Evolutionary conservation across 2,329 filamentous ascomycete species (phyloP).

Genomic region (Aureobasidium musti): DNA sequence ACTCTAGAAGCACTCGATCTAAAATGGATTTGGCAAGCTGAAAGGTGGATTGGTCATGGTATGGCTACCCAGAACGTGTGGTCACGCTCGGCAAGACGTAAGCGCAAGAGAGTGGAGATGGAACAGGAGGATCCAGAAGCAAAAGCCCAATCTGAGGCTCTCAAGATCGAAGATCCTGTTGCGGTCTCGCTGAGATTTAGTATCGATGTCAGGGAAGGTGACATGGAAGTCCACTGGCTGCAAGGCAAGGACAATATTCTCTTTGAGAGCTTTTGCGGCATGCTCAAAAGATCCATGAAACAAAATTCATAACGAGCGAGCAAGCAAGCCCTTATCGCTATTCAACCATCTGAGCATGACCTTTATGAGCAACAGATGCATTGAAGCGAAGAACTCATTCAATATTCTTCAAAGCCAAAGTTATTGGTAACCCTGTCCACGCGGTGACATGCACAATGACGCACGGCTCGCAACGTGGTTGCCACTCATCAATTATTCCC

Average conservation of each 20-base stretch:
- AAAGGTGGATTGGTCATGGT: conserved; percentile 59
- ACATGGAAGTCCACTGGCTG: conserved; percentile 64
- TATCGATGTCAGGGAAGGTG: conserved; percentile 42
- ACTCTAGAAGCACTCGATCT: conserved; percentile 55
- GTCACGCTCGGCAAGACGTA: conserved; percentile 71
- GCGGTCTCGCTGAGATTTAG: conserved; percentile 45
- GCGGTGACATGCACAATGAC: background rate
- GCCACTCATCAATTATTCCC: conserved; percentile 1
- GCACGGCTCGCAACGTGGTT: background rate
- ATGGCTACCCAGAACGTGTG: conserved; percentile 72
- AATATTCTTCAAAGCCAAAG: background rate
- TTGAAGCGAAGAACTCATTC: background rate
- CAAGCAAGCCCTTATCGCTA: background rate
- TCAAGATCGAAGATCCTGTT: background rate
- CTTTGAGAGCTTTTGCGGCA: conserved; percentile 86
- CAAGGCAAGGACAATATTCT: conserved; percentile 71
- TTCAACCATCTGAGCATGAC: background rate
- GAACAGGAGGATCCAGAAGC: background rate
- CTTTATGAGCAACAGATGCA: background rate
- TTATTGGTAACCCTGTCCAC: background rate
- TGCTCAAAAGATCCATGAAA: conserved; percentile 58
- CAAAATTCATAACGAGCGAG: background rate
- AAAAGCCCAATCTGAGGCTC: background rate
- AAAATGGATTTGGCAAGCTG: conserved; percentile 64
- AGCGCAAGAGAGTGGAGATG: conserved; percentile 44